Base-by-base conservation (phyloP, 352 stramenopile species). In the Globisporangium okanoganense region DNA sequence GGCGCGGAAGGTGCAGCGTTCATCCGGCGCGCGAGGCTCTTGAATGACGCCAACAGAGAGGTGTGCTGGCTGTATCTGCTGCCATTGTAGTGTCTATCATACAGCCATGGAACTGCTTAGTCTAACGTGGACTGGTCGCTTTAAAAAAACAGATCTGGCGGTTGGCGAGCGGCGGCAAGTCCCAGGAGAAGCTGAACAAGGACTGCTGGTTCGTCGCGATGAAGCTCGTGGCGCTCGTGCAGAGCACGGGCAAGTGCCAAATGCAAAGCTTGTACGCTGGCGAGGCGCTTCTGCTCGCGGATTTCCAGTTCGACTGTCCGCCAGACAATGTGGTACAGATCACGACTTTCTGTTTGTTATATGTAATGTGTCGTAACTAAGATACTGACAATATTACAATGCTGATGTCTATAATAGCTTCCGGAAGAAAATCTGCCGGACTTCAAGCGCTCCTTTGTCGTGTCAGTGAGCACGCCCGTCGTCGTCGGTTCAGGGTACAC, bases 191-290 rank as follows among this genome's bases (percentile, higher is more conserved):
- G 56, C 67, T 96, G 12, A 90, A 90, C 62, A 93, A 94, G 50
- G 85, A 95, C 65, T 90, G 79, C 71, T 96, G 87, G 87, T 93
- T 96, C 58, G 79, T 97, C 27, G 87, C 88, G 10, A 94, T 94
- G 83, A 96, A 95, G 59, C 78, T 97, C 24, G 88, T 97, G 9
- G 83, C 86, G 48, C 70, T 96, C 14, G 87, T 94, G 35, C 88
- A 97, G 58, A 88, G 69, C 66, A 88, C 79, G 2, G 83, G 82
- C 13, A 91, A 90, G 58, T 93, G 84, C 48, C 82, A 92, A 63
- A 89, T 92, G 79, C 81, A 94, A 64, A 76, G 72, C 69, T 69
- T 95, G 24, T 92, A 95, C 71, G 81, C 80, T 0, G 82, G 79
- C 18, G 80, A 92, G 6, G 56, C 77, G 7, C 64, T 92, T 13